phyloP scores from a whole-genome alignment of 2,329 filamentous ascomycete species.

The Xylariaceae sp. region DNA sequence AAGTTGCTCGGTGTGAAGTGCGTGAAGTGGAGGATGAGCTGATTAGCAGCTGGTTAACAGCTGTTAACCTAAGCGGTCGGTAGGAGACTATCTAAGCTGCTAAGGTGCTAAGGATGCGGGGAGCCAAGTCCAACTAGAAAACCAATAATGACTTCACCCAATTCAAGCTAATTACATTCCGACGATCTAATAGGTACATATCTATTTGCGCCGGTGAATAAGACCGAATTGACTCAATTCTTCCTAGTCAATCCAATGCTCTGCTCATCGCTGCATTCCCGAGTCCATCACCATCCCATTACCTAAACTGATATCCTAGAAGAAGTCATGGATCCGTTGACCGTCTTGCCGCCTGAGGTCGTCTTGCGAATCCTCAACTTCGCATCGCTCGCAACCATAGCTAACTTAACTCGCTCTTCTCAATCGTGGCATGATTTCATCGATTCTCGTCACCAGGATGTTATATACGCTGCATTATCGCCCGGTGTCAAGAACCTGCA shows the following conservation, averaged over 20 bases:
- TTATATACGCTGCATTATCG: constrained; percentile 20
- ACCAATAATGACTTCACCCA: not conserved
- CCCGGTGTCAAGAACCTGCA: not conserved
- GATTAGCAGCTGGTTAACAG: too few relatives aligned
- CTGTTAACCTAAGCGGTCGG: too few relatives aligned
- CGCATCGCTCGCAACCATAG: constrained; percentile 14
- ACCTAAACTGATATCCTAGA: not conserved
- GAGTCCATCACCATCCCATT: not conserved
- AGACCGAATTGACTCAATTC: not conserved
- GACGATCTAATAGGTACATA: too few relatives aligned
- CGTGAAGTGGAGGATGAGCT: too few relatives aligned
- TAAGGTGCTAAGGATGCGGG: too few relatives aligned
- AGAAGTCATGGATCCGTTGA: constrained; percentile 20
- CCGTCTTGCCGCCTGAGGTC: constrained; percentile 24
- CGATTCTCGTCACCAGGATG: constrained; percentile 20
- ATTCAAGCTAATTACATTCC: not conserved
- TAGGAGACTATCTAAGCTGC: too few relatives aligned
- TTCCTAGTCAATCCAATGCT: not conserved
- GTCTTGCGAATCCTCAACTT: constrained; percentile 28
- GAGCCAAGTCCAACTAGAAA: not conserved
- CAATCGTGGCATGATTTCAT: constrained; percentile 28
- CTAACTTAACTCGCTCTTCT: constrained; percentile 15
- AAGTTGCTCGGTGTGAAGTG: too few relatives aligned
- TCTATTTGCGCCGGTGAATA: not conserved
- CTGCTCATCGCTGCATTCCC: not conserved